Base-by-base conservation (phyloP, 768 basidiomycete genomes). In the Coprinopsis sp. region DNA sequence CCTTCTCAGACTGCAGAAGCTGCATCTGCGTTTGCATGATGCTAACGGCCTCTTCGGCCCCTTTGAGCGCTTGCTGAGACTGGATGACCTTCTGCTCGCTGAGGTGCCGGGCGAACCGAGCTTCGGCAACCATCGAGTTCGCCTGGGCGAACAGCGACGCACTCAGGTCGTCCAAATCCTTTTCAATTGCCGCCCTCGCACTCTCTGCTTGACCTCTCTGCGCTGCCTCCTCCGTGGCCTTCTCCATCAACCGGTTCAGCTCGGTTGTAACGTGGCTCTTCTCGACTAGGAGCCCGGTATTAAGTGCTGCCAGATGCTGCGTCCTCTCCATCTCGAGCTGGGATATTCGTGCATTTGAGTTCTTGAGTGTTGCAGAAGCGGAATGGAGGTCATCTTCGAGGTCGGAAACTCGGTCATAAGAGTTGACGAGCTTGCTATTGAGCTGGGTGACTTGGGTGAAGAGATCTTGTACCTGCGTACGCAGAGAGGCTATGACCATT, bases 121-220 rank as follows among this genome's bases (percentile, higher is more conserved):
- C 95, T 60, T 91, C 87, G 0, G 90, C 91, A n/a, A 98, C 95
- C 96, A 99, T 99, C 5, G 77, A 84, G 62, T 99, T 98, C 5
- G 95, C 95, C 66, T 96, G 87, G 42, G 80, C 78, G 58, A 99
- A 99, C 14, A 99, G 71, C 38, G 70, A 78, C 13, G 92, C 91
- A 51, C 92, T 92, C 51, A 99, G 82, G 63, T 95, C 91, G 60
- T 96, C 93, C 41, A 99, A 71, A 51, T 99, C 95, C 67, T 86
- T 82, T 70, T 99, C 95, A 41, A 99, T 95, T 52, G 81, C 81
- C 1, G 62, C 70, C 27, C 84, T 78, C 4, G 91, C 92, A 40
- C 72, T 80, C 64, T 95, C 94, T 1, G 94, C 94, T 63, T 91
- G 84, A 11, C 92, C 93, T 12, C 95, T 78, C 54, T 85, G 80